A percentile compares a stretch with the other conserved stretches of the same genome.
phyloP scores from a whole-genome alignment of 495 filamentous ascomycete genomes.

The Cercophora samala region DNA sequence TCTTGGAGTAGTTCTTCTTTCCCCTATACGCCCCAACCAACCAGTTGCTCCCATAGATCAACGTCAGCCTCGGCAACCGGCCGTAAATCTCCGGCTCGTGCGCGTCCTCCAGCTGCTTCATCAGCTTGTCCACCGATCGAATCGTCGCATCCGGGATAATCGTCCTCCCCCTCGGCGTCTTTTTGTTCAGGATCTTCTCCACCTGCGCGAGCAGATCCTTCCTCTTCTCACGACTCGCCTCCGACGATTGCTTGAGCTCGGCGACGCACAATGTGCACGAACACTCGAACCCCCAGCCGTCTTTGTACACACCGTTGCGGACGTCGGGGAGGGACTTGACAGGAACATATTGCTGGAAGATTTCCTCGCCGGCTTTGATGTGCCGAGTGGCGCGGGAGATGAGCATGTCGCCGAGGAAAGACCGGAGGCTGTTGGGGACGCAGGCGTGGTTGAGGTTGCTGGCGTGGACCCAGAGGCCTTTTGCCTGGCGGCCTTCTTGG shows the following conservation, averaged over 20 bases:
- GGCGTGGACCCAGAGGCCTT: conserved; percentile 53
- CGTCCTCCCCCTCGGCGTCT: conserved; percentile 15
- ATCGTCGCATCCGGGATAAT: conserved; percentile 33
- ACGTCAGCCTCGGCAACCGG: conserved; percentile 36
- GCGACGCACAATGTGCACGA: conserved; percentile 43
- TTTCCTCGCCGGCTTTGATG: conserved; percentile 49
- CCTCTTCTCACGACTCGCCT: conserved; percentile 22
- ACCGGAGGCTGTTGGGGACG: conserved; percentile 47
- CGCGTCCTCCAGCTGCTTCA: conserved; percentile 36
- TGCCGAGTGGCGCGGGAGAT: conserved; percentile 48
- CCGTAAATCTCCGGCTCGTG: conserved; percentile 40
- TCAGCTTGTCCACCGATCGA: conserved; percentile 32
- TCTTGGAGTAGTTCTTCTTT: conserved; percentile 40
- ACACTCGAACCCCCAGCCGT: conserved; percentile 51
- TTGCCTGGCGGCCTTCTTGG: conserved; percentile 30
- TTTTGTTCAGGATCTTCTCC: conserved; percentile 30
- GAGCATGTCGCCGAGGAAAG: conserved; percentile 59
- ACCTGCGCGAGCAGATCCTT: conserved; percentile 27
- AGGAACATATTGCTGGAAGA: conserved; percentile 44
- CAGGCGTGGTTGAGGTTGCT: conserved; percentile 59
- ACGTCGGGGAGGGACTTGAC: conserved; percentile 22
- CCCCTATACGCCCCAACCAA: conserved; percentile 38
- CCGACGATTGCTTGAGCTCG: conserved; percentile 19
- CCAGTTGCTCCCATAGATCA: conserved; percentile 45
- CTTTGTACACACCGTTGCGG: conserved; percentile 25